phyloP scores from a whole-genome alignment of 768 basidiomycete species.

The Postia placenta region DNA sequence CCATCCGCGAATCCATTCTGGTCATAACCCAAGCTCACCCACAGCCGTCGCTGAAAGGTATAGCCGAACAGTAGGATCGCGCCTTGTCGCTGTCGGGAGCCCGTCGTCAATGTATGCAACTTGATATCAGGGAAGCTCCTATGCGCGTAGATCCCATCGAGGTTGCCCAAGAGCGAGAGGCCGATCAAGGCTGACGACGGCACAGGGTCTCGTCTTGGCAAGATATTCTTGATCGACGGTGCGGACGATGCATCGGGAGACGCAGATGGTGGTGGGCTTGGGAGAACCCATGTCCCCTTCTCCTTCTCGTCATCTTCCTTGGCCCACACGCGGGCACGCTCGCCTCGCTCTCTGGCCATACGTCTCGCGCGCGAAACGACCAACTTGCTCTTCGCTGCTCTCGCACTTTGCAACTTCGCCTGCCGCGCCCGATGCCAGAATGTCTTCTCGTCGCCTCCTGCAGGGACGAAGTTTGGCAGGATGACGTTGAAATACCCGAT shows the following conservation, averaged over 20 bases:
- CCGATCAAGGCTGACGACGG: constrained; percentile 68
- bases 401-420: constrained; percentile 63
- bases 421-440: constrained; percentile 74
- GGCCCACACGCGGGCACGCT: constrained; percentile 60
- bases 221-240: constrained; percentile 6
- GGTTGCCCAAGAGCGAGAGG: constrained; percentile 77
- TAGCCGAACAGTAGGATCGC: constrained; percentile 82
- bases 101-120: constrained; percentile 74
- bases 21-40: constrained; percentile 79
- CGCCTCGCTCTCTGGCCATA: constrained; percentile 61
- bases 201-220: constrained; percentile 27
- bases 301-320: constrained; percentile 68
- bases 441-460: constrained; percentile 30
- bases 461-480: constrained; percentile 59
- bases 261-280: constrained; percentile 21
- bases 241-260: constrained; percentile 7
- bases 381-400: constrained; percentile 59
- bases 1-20: constrained; percentile 64
- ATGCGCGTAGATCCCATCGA: constrained; percentile 79
- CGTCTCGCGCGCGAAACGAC: constrained; percentile 52
- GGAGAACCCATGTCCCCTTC: constrained; percentile 33
- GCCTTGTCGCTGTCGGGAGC: constrained; percentile 72
- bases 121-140: constrained; percentile 44
- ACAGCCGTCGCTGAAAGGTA: constrained; percentile 68
- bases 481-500: constrained; percentile 80